phyloP scores from a whole-genome alignment of 768 basidiomycete genomes.

The Mycena crocata region DNA sequence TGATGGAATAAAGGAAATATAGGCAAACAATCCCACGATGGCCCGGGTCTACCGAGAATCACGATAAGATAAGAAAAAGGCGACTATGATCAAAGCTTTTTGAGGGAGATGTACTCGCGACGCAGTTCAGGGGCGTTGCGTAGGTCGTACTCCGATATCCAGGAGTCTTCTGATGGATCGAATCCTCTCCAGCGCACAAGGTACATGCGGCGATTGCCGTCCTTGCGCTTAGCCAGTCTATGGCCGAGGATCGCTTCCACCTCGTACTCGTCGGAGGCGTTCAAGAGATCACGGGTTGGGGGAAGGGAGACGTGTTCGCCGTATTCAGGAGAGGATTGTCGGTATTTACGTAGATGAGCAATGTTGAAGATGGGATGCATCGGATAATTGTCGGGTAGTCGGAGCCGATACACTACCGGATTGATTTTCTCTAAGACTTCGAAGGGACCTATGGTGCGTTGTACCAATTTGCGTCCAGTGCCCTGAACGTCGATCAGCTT shows the following conservation, averaged over 20 bases:
- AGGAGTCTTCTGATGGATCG: slow-evolving; percentile 37
- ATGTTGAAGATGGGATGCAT: slow-evolving; percentile 41
- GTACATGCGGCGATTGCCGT: slow-evolving; percentile 30
- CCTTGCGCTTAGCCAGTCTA: slow-evolving; percentile 3
- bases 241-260: slow-evolving; percentile 33
- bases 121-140: slow-evolving; percentile 37
- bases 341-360: slow-evolving; percentile 38
- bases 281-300: slow-evolving; percentile 28
- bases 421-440: slow-evolving; percentile 41
- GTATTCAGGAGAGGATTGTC: slow-evolving; percentile 23
- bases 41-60: not conserved
- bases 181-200: slow-evolving; percentile 37
- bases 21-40: not conserved
- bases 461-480: slow-evolving; percentile 38
- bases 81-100: not conserved
- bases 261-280: slow-evolving; percentile 31
- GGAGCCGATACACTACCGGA: slow-evolving; percentile 37
- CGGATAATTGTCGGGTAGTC: slow-evolving; percentile 38
- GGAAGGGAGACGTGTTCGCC: slow-evolving; percentile 29
- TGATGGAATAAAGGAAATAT: too few species aligned
- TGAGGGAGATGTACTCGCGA: slow-evolving; percentile 24
- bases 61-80: not conserved
- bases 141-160: slow-evolving; percentile 36
- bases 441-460: slow-evolving; percentile 39
- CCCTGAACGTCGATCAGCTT: slow-evolving; percentile 37